Conservation (phyloP, 441 rosid species). For the Eutrema salsugineum region DNA sequence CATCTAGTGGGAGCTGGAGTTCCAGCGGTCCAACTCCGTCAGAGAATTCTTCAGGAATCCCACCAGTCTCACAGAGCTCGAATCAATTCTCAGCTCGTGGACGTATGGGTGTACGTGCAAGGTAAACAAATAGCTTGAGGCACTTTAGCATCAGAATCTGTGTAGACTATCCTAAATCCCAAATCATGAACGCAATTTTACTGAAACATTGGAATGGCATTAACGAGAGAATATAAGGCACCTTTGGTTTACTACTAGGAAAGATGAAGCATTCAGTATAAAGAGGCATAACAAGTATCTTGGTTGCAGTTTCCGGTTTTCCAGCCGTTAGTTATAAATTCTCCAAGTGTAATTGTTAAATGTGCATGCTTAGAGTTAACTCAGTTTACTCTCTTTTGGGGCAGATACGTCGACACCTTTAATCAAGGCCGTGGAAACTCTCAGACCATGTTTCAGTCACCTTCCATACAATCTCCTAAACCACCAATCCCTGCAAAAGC, state of each 20-base stretch:
- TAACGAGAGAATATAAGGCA: background rate
- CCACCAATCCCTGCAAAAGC: slow-evolving; percentile 65
- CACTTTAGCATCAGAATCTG: background rate
- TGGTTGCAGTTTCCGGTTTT: background rate
- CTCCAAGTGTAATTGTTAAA: background rate
- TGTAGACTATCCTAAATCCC: background rate
- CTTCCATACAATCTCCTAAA: slow-evolving; percentile 60
- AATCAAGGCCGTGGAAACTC: slow-evolving; percentile 84
- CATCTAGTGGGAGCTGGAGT: slow-evolving; percentile 46
- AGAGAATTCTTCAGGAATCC: slow-evolving; percentile 66
- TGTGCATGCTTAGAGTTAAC: background rate
- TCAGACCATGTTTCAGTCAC: slow-evolving; percentile 68
- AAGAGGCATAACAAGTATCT: background rate
- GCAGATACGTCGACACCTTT: slow-evolving; percentile 92
- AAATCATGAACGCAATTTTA: background rate
- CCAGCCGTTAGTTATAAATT: background rate
- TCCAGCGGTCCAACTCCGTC: slow-evolving; percentile 49
- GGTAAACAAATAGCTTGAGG: slow-evolving; percentile 25
- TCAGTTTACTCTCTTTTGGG: background rate
- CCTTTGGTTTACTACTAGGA: background rate
- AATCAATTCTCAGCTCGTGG: slow-evolving; percentile 37
- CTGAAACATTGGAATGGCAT: background rate
- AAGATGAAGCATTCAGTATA: background rate
- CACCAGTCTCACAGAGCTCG: slow-evolving; percentile 71
- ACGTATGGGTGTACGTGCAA: slow-evolving; percentile 30